phyloP scores from a whole-genome alignment of 306 rosid species.

The Gleditsia sinensis region DNA sequence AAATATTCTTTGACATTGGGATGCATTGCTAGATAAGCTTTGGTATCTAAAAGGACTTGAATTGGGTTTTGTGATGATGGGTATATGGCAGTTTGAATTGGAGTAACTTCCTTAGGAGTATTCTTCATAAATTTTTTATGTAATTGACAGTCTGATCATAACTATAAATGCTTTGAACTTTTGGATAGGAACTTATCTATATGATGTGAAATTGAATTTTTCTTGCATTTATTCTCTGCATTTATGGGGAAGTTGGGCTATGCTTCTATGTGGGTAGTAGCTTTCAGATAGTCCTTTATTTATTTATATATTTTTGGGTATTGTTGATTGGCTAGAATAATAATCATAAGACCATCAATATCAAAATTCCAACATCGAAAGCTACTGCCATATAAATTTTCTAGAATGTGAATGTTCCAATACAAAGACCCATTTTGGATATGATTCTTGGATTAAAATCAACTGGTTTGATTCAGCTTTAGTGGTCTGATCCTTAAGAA shows the following conservation, averaged over 20 bases:
- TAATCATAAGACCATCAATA: not conserved
- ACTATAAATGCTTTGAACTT: not conserved
- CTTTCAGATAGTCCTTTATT: no score
- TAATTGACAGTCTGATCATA: not conserved
- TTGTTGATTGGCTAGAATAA: not conserved
- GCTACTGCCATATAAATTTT: not conserved
- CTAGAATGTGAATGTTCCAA: not conserved
- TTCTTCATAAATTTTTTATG: not conserved
- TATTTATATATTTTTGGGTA: no score
- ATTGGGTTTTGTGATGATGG: not conserved
- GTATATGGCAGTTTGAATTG: not conserved
- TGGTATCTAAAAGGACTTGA: not conserved
- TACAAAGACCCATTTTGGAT: not conserved
- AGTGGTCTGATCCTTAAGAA: not conserved
- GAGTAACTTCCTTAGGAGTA: not conserved
- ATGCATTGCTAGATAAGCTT: not conserved
- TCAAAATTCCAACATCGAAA: not conserved
- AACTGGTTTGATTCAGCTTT: not conserved
- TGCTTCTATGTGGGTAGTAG: not conserved
- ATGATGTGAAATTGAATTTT: not conserved
- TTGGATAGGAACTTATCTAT: not conserved
- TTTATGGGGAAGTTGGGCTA: not conserved
- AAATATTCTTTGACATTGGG: not conserved
- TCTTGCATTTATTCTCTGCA: not conserved
- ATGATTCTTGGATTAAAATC: not conserved